These are phyloP conservation scores for Amanita subjunquillea DNA, from an alignment of 768 basidiomycete species.

Conservation along the genomic window DNA sequence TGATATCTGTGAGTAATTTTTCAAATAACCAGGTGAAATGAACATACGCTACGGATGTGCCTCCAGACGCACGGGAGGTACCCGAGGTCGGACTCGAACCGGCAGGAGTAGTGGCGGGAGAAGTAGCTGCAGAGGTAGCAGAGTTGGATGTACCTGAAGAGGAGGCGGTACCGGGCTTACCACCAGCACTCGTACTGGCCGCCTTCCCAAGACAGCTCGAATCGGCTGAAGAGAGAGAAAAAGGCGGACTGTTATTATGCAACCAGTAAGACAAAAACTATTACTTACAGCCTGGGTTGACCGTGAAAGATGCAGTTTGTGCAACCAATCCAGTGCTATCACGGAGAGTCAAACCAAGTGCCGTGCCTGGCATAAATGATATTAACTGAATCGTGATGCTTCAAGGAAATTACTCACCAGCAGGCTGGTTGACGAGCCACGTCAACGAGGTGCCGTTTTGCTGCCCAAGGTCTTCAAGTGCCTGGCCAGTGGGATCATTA, in stretches of 20 bases:
- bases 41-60: not conserved
- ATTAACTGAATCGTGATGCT: not conserved
- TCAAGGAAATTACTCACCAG: conserved; percentile 24
- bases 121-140: conserved; percentile 6
- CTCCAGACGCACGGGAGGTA: not conserved
- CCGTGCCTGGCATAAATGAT: conserved; percentile 26
- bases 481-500: conserved; percentile 26
- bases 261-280: not conserved
- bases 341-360: conserved; percentile 47
- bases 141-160: conserved; percentile 4
- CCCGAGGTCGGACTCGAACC: conserved; percentile 3
- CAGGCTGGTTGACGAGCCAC: conserved; percentile 44
- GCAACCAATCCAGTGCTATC: conserved; percentile 43
- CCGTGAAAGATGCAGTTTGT: conserved; percentile 43
- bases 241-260: not conserved
- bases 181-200: conserved; percentile 7
- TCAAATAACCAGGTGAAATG: not conserved
- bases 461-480: conserved; percentile 37
- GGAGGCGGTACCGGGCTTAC: conserved; percentile 2
- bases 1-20: not conserved
- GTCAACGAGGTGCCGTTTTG: conserved; percentile 29
- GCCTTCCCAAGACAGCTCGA: conserved; percentile 9
- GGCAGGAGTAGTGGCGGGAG: conserved; percentile 8
- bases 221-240: conserved; percentile 16
- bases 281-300: conserved; percentile 41